Evolutionary conservation across 371 early-diverging fungal genomes (phyloP).

Genomic region (Mucor velutinosus): DNA sequence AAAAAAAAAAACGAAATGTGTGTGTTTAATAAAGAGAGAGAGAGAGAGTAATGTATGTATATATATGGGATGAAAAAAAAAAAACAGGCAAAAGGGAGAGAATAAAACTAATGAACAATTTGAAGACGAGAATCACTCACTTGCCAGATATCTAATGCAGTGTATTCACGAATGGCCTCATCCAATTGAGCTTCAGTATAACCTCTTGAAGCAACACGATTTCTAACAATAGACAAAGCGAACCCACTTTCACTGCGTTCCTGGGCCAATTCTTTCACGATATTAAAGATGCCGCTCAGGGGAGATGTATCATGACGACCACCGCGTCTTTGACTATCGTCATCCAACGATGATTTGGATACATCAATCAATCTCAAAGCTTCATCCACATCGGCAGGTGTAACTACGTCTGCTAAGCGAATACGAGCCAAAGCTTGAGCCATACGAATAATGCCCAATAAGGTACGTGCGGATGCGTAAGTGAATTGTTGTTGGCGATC

Average conservation of each 20-base stretch:
- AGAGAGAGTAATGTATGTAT: neutral
- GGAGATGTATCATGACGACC: constrained; percentile 45
- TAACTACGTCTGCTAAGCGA: constrained; percentile 80
- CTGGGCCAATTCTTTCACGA: constrained; percentile 50
- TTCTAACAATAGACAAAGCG: constrained; percentile 57
- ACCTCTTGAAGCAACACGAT: constrained; percentile 76
- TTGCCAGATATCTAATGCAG: constrained; percentile 77
- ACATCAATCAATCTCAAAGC: constrained; percentile 92
- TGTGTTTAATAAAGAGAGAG: neutral
- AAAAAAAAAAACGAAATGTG: no score
- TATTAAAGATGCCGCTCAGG: constrained; percentile 64
- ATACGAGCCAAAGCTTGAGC: constrained; percentile 91
- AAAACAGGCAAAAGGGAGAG: neutral
- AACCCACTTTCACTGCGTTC: constrained; percentile 25
- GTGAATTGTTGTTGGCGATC: constrained; percentile 62
- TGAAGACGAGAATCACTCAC: constrained; percentile 65
- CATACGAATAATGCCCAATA: constrained; percentile 92
- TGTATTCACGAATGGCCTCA: constrained; percentile 71
- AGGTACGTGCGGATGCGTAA: constrained; percentile 78
- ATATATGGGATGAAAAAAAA: neutral
- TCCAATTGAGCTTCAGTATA: constrained; percentile 76
- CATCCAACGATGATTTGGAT: constrained; percentile 68
- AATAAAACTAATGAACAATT: constrained; percentile 40
- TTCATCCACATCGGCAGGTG: constrained; percentile 91
- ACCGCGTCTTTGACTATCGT: constrained; percentile 46